These are phyloP conservation scores for Wickerhamomyces bisporus DNA, from an alignment of 805 yeast species.

Conservation along the genomic window DNA sequence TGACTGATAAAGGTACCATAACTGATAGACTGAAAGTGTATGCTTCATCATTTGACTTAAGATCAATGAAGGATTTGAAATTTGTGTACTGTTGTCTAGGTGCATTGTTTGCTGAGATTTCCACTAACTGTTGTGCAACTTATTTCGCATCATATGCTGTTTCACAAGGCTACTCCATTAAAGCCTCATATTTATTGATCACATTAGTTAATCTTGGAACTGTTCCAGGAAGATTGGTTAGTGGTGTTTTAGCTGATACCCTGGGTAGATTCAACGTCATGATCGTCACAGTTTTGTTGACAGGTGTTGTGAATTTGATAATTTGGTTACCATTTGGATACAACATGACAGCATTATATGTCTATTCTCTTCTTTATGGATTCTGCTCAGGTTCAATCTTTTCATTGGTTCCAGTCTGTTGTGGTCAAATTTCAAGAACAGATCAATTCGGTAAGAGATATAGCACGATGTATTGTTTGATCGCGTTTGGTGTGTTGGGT, in stretches of 20 bases:
- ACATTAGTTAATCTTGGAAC: slow-evolving; percentile 39
- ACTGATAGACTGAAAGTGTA: slow-evolving; percentile 13
- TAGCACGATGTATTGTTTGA: slow-evolving; percentile 53
- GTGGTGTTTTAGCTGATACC: slow-evolving; percentile 38
- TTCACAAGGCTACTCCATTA: slow-evolving; percentile 35
- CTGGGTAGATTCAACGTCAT: slow-evolving; percentile 53
- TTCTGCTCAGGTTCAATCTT: slow-evolving; percentile 49
- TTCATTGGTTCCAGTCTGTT: slow-evolving; percentile 52
- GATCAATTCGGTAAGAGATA: slow-evolving; percentile 50
- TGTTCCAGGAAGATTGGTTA: slow-evolving; percentile 37
- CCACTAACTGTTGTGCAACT: slow-evolving; percentile 40
- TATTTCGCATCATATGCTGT: slow-evolving; percentile 48
- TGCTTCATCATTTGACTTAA: slow-evolving; percentile 24
- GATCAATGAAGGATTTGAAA: slow-evolving; percentile 38
- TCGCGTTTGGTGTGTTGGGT: slow-evolving; percentile 45
- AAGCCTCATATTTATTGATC: slow-evolving; percentile 39
- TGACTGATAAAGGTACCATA: slow-evolving; percentile 9
- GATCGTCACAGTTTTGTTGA: slow-evolving; percentile 29
- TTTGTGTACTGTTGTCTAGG: slow-evolving; percentile 41
- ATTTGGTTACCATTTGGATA: slow-evolving; percentile 38
- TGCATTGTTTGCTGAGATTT: slow-evolving; percentile 41
- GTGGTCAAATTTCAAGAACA: slow-evolving; percentile 51
- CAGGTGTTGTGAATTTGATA: slow-evolving; percentile 31
- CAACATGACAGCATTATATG: slow-evolving; percentile 30
- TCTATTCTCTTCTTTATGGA: slow-evolving; percentile 46